phyloP scores from a whole-genome alignment of 2,329 filamentous ascomycete species.

The Penicillium concentricum region DNA sequence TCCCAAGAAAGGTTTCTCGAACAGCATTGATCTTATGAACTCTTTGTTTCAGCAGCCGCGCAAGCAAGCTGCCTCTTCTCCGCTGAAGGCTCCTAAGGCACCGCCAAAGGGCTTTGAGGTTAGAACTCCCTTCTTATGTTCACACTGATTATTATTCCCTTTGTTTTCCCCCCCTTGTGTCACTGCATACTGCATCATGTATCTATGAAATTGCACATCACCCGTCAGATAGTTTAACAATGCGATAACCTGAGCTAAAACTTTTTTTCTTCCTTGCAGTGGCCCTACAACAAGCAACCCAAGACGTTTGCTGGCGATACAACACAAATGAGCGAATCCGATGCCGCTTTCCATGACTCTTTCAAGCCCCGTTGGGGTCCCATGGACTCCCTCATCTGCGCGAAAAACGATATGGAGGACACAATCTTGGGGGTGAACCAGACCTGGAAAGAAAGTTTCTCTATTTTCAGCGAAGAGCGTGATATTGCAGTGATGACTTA shows the following conservation, averaged over 20 bases:
- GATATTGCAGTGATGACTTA: constrained; percentile 32
- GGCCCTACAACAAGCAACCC: constrained; percentile 78
- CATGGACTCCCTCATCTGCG: constrained; percentile 69
- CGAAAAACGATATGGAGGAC: constrained; percentile 42
- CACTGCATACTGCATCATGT: constrained; percentile 17
- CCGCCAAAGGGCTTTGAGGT: constrained; percentile 79
- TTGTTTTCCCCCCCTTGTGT: constrained; percentile 48
- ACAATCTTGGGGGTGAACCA: constrained; percentile 30
- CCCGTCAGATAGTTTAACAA: constrained; percentile 31
- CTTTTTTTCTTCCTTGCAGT: constrained; percentile 56
- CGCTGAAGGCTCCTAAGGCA: constrained; percentile 55
- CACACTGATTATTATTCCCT: constrained; percentile 33
- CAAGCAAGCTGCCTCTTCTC: constrained; percentile 45
- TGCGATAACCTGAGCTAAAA: constrained; percentile 43
- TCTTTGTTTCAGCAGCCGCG: constrained; percentile 75
- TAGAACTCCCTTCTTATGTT: constrained; percentile 55
- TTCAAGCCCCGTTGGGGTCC: constrained; percentile 79
- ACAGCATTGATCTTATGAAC: constrained; percentile 94
- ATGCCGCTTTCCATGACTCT: constrained; percentile 68
- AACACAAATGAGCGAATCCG: constrained; percentile 60
- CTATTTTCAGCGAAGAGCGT: constrained; percentile 38
- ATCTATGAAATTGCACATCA: constrained; percentile 17
- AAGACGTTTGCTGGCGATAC: constrained; percentile 66
- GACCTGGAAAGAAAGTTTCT: constrained; percentile 55
- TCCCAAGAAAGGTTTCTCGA: constrained; percentile 67